These are phyloP conservation scores for Pseudopithomyces maydicus DNA, from an alignment of 2,329 filamentous ascomycete species.

Conservation along the genomic window DNA sequence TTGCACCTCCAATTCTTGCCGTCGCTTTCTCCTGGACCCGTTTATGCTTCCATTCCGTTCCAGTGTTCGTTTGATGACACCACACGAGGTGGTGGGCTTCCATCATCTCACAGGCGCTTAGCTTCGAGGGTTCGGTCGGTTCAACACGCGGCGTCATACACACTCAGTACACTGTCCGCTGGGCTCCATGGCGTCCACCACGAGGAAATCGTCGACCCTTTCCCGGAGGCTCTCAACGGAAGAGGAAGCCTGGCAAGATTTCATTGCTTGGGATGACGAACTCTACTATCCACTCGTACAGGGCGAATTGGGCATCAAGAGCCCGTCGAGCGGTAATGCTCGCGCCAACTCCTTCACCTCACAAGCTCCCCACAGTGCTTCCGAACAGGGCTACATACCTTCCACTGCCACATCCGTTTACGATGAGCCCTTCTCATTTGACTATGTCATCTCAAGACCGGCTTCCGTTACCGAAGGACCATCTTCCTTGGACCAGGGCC, in stretches of 20 bases:
- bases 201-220: conserved; percentile 21
- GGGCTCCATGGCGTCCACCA: conserved; percentile 13
- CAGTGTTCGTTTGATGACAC: conserved; percentile 4
- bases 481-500: conserved; percentile 28
- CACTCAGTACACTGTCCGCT: background rate
- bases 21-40: conserved; percentile 2
- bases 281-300: conserved; percentile 35
- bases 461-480: conserved; percentile 33
- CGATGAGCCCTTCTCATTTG: conserved; percentile 31
- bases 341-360: conserved; percentile 11
- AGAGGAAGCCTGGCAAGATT: conserved; percentile 35
- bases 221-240: conserved; percentile 20
- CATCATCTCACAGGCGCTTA: conserved; percentile 6
- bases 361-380: conserved; percentile 26
- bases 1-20: background rate
- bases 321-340: conserved; percentile 4
- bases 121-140: background rate
- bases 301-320: conserved; percentile 20
- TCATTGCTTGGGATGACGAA: conserved; percentile 34
- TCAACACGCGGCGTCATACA: conserved; percentile 4
- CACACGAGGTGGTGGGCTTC: conserved; percentile 4
- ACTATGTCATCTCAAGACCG: conserved; percentile 34
- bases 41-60: background rate
- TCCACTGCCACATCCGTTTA: conserved; percentile 32
- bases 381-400: conserved; percentile 25